These are phyloP conservation scores for Amphirosellinia nigrospora DNA, from an alignment of 495 filamentous ascomycete genomes.

Conservation along the genomic window DNA sequence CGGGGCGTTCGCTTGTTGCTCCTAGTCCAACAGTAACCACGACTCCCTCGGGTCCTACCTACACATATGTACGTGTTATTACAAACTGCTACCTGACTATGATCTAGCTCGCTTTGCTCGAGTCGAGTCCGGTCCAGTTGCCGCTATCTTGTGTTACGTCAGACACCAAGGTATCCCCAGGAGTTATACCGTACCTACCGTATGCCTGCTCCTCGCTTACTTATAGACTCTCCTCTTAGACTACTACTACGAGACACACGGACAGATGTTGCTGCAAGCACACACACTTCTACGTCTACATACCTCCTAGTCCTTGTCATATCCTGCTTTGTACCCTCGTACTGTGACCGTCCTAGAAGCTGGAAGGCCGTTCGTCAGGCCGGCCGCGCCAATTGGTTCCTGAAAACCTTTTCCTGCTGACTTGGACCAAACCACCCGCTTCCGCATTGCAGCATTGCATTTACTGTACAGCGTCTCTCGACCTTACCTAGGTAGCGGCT, in stretches of 20 bases:
- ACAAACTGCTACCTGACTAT: neutral
- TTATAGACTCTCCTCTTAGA: constrained; percentile 2
- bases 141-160: constrained; percentile 24
- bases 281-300: neutral
- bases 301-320: no score
- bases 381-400: constrained; percentile 20
- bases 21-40: constrained; percentile 6
- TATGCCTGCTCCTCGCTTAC: constrained; percentile 19
- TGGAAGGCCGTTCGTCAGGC: neutral
- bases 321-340: constrained; percentile 13
- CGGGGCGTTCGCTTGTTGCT: constrained; percentile 15
- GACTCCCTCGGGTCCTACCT: neutral
- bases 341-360: constrained; percentile 1
- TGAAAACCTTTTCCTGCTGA: constrained; percentile 3
- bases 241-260: constrained; percentile 9
- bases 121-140: no score
- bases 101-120: neutral
- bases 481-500: constrained; percentile 4
- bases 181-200: neutral
- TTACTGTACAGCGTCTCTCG: neutral
- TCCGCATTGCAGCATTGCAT: constrained; percentile 16
- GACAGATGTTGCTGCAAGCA: constrained; percentile 10
- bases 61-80: constrained; percentile 10
- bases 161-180: constrained; percentile 5
- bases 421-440: neutral